Evolutionary conservation across 2,329 filamentous ascomycete species (phyloP).

Genomic region (Sporothrix inflata): DNA sequence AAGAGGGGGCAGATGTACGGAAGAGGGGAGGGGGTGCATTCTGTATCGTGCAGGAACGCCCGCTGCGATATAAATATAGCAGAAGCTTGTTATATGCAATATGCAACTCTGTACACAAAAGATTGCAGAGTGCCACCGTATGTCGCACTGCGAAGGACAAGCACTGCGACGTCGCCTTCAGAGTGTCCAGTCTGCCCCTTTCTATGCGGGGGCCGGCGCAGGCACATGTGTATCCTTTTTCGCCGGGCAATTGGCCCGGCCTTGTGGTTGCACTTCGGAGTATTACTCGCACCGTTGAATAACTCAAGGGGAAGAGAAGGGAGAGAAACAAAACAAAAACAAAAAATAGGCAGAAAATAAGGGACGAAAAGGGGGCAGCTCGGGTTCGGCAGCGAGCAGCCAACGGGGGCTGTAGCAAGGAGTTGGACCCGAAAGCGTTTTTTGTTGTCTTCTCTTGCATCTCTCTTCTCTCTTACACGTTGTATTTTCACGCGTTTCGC

Average conservation of each 20-base stretch:
- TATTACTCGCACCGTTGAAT: slow-evolving; percentile 15
- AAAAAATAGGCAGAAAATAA: background rate
- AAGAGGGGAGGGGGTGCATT: background rate
- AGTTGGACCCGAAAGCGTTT: background rate
- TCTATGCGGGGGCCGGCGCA: background rate
- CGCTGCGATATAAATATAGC: background rate
- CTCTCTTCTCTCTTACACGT: background rate
- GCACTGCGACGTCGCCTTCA: background rate
- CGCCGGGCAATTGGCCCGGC: too few species aligned
- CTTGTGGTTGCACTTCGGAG: too few species aligned
- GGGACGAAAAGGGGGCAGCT: background rate
- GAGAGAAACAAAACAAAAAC: background rate
- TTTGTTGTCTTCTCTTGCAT: background rate
- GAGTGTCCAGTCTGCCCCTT: background rate
- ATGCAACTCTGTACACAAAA: slow-evolving; percentile 6
- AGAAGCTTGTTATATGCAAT: slow-evolving; percentile 18
- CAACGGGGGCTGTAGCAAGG: slow-evolving; percentile 3
- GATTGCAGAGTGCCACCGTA: background rate
- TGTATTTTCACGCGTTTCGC: background rate
- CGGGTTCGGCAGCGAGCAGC: background rate
- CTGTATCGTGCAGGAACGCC: background rate
- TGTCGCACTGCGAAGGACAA: background rate
- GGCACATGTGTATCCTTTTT: background rate
- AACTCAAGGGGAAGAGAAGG: background rate
- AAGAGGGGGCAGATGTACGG: background rate